A percentile compares a stretch with the other conserved stretches of the same genome.
Conservation (phyloP, 257 asterid genomes). For the Schizonepeta tenuifolia region DNA sequence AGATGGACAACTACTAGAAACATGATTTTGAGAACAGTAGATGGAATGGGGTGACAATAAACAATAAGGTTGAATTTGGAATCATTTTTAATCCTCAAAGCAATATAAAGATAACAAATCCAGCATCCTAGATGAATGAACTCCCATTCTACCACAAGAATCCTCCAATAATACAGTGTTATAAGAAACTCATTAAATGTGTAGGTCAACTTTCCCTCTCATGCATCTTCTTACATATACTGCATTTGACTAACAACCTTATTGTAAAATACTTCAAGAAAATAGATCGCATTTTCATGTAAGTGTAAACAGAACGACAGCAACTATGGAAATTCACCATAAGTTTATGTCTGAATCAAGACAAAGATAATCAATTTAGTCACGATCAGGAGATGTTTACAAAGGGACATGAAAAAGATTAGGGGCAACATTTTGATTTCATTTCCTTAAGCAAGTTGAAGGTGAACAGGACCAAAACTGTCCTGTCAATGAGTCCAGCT, state of each 20-base stretch:
- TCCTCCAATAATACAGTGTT: neutral
- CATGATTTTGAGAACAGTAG: neutral
- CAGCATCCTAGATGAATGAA: neutral
- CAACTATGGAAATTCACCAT: neutral
- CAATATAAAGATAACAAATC: constrained; percentile 17
- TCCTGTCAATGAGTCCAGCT: neutral
- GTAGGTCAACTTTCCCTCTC: neutral
- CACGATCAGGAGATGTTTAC: neutral
- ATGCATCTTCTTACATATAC: neutral
- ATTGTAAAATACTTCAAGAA: neutral
- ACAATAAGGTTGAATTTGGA: constrained; percentile 7
- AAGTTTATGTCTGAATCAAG: neutral
- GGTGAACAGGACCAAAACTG: neutral
- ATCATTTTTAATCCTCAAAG: constrained; percentile 1
- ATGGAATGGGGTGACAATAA: constrained; percentile 13
- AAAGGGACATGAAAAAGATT: neutral
- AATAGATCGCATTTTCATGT: constrained; percentile 10
- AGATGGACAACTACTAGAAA: constrained; percentile 7
- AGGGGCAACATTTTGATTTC: neutral
- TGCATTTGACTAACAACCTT: neutral
- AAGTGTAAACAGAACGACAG: constrained; percentile 1
- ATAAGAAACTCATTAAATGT: constrained; percentile 8
- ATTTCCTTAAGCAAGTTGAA: neutral
- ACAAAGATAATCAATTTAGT: constrained; percentile 1
- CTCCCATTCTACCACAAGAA: neutral